phyloP scores from a whole-genome alignment of 2,329 filamentous ascomycete genomes.

The Ascochyta pisi region DNA sequence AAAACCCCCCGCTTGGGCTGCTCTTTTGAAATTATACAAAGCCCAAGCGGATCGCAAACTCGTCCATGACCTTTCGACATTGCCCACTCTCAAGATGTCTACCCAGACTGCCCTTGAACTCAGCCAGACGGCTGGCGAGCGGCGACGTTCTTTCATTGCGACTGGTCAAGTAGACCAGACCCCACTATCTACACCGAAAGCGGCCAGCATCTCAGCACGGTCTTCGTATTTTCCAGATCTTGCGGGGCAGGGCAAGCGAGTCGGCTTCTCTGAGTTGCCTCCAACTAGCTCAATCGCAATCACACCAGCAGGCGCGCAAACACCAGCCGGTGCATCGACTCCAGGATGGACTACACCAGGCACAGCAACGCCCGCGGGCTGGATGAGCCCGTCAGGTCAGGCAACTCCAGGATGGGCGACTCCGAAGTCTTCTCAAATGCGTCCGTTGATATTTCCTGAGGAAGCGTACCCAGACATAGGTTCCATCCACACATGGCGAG shows the following conservation, averaged over 20 bases:
- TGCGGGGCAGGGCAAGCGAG: conserved; percentile 1
- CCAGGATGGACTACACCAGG: conserved; percentile 17
- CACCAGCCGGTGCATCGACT: conserved; percentile 11
- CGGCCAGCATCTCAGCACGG: conserved; percentile 15
- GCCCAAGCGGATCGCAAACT: neutral
- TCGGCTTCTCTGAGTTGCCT: conserved; percentile 7
- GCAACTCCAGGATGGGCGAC: conserved; percentile 17
- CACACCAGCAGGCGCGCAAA: conserved; percentile 10
- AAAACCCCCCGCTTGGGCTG: neutral
- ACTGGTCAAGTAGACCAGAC: conserved; percentile 2
- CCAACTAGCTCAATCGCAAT: conserved; percentile 4
- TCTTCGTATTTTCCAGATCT: conserved; percentile 16
- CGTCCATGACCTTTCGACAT: neutral
- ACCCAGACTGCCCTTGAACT: conserved; percentile 11
- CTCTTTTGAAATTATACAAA: neutral
- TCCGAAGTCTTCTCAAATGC: conserved; percentile 13
- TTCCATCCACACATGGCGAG: conserved; percentile 15
- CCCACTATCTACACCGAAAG: conserved; percentile 11
- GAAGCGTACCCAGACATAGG: conserved; percentile 13
- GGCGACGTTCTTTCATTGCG: conserved; percentile 10
- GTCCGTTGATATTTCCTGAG: conserved; percentile 15
- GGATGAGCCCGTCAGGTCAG: conserved; percentile 12
- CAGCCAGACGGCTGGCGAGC: neutral
- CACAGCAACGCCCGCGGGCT: conserved; percentile 10
- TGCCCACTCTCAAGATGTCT: conserved; percentile 1